phyloP scores from a whole-genome alignment of 345 rosid genomes.

The Angophora floribunda region DNA sequence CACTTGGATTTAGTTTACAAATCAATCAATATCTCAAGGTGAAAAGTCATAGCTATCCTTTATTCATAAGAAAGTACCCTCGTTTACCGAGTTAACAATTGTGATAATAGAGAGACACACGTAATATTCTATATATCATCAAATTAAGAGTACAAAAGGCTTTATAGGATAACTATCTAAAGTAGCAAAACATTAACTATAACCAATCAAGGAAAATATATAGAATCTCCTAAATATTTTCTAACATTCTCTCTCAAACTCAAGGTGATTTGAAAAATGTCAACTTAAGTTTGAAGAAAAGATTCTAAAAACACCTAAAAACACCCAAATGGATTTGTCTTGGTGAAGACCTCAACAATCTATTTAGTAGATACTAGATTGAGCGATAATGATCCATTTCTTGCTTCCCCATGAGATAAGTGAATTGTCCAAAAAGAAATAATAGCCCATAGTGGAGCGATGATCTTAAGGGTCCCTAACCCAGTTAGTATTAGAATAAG shows the following conservation, averaged over 20 bases:
- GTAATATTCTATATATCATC: background rate
- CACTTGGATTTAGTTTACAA: background rate
- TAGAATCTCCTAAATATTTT: background rate
- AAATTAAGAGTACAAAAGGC: background rate
- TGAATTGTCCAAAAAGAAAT: background rate
- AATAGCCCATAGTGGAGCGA: background rate
- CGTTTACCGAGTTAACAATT: background rate
- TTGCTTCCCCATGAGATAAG: background rate
- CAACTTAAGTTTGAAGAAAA: background rate
- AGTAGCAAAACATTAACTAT: background rate
- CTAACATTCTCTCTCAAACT: background rate
- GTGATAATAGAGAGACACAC: background rate
- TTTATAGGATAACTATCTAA: background rate
- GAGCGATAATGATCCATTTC: background rate
- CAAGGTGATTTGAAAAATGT: background rate
- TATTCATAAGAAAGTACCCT: background rate
- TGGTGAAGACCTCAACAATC: background rate
- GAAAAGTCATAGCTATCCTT: background rate
- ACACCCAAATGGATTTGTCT: background rate
- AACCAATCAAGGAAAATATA: background rate
- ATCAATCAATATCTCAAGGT: background rate
- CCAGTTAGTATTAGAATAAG: background rate
- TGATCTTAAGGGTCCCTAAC: background rate
- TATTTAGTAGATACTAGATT: background rate
- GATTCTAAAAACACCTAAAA: fast-evolving